Conservation (phyloP, 1,139 yeast species). For the Taphrina confusa region DNA sequence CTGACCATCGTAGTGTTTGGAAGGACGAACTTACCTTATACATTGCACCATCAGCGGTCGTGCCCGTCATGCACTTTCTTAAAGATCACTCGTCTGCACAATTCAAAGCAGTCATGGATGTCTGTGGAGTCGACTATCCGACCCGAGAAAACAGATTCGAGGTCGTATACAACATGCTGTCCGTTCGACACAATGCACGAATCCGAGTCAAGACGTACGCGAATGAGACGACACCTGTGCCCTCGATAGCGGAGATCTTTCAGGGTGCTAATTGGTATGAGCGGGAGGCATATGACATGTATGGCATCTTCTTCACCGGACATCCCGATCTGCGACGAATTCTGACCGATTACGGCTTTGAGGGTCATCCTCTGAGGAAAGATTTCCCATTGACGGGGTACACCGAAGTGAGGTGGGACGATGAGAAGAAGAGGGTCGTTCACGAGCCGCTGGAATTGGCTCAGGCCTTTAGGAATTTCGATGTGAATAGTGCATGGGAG, state of each 20-base stretch:
- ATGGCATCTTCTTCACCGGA: slow-evolving; percentile 68
- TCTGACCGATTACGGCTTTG: slow-evolving; percentile 89
- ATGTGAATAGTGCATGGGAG: slow-evolving; percentile 88
- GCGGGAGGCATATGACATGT: slow-evolving; percentile 38
- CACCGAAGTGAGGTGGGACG: slow-evolving; percentile 77
- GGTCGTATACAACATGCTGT: slow-evolving; percentile 77
- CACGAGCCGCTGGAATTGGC: slow-evolving; percentile 74
- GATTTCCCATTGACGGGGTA: slow-evolving; percentile 82
- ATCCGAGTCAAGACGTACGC: slow-evolving; percentile 89
- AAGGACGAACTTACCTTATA: slow-evolving; percentile 80
- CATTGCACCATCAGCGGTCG: slow-evolving; percentile 72
- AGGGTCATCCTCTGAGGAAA: slow-evolving; percentile 87
- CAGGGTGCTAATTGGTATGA: slow-evolving; percentile 82
- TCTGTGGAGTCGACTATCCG: slow-evolving; percentile 87
- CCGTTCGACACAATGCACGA: slow-evolving; percentile 82
- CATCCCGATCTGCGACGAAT: slow-evolving; percentile 90
- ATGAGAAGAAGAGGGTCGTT: slow-evolving; percentile 84
- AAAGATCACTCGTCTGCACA: slow-evolving; percentile 79
- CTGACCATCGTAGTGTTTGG: slow-evolving; percentile 58
- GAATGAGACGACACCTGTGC: slow-evolving; percentile 77
- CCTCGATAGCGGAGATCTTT: slow-evolving; percentile 67
- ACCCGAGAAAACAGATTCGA: slow-evolving; percentile 81
- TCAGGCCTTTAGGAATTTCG: slow-evolving; percentile 79
- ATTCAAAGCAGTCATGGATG: slow-evolving; percentile 74
- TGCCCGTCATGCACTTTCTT: slow-evolving; percentile 69